Conservation (phyloP, 2,329 filamentous ascomycete species). For the Fonsecaea monophora region DNA sequence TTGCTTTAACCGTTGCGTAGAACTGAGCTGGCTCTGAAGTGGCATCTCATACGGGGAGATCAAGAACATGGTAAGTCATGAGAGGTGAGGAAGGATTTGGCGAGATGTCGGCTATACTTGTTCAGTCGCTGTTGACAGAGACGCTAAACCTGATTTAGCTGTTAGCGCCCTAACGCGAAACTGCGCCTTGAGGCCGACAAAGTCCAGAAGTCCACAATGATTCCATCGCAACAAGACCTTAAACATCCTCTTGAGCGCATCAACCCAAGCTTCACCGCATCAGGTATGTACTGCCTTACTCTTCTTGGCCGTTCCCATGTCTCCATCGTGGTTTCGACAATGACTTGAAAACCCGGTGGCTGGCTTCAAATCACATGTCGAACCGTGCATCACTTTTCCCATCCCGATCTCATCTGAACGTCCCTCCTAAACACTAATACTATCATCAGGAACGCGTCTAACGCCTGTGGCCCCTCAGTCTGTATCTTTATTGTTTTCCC, state of each 20-base stretch:
- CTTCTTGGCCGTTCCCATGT: conserved; percentile 7
- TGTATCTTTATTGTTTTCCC: background rate
- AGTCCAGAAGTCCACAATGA: conserved; percentile 24
- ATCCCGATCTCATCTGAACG: conserved; percentile 16
- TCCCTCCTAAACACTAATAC: conserved; percentile 29
- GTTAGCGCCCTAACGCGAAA: conserved; percentile 25
- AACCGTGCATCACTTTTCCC: conserved; percentile 5
- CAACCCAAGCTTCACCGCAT: conserved; percentile 28
- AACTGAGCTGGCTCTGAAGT: background rate
- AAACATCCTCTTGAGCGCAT: conserved; percentile 34
- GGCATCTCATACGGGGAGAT: background rate
- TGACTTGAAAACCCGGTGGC: conserved; percentile 15
- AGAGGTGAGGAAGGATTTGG: background rate
- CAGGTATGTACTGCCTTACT: conserved; percentile 33
- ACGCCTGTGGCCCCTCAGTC: conserved; percentile 14
- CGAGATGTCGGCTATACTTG: conserved; percentile 7
- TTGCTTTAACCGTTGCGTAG: background rate
- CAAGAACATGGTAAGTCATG: background rate
- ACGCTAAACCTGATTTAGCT: conserved; percentile 26
- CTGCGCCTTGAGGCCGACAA: conserved; percentile 25
- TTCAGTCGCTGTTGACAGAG: background rate
- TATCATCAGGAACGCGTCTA: conserved; percentile 32
- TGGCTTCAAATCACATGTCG: conserved; percentile 15
- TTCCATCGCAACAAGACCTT: conserved; percentile 24
- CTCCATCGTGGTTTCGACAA: conserved; percentile 6